These are phyloP conservation scores for Lentinus tigrinus DNA, from an alignment of 768 basidiomycete genomes.

Conservation along the genomic window DNA sequence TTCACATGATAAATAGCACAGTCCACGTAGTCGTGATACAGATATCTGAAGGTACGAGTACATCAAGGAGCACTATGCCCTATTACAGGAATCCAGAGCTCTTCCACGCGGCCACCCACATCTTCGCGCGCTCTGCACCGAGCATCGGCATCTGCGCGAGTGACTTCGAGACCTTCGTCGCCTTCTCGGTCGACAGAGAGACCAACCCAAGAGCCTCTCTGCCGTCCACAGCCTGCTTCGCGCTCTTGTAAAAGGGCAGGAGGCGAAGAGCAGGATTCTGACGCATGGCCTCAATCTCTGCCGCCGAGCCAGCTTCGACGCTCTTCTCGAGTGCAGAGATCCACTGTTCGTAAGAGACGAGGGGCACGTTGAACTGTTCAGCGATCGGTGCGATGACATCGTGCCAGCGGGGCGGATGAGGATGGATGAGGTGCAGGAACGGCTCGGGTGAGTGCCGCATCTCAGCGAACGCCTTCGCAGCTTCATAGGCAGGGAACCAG, in stretches of 20 bases:
- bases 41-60: too few relatives aligned
- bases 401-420: slow-evolving; percentile 35
- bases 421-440: slow-evolving; percentile 41
- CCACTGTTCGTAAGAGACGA: slow-evolving; percentile 29
- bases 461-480: slow-evolving; percentile 24
- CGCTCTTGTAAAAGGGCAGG: slow-evolving; percentile 22
- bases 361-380: slow-evolving; percentile 18
- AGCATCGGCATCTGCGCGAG: slow-evolving; percentile 2
- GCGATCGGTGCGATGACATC: slow-evolving; percentile 8
- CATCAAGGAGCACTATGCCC: too few relatives aligned
- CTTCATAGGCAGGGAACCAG: slow-evolving; percentile 26
- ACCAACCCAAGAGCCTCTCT: slow-evolving; percentile 13
- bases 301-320: slow-evolving; percentile 3
- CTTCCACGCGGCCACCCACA: neutral
- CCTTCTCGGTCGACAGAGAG: slow-evolving; percentile 12
- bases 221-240: neutral
- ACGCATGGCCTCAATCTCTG: slow-evolving; percentile 12
- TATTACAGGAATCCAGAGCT: neutral
- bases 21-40: too few relatives aligned
- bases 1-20: too few relatives aligned
- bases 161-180: slow-evolving; percentile 5
- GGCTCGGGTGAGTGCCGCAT: slow-evolving; percentile 18
- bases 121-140: neutral
- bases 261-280: slow-evolving; percentile 29
- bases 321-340: slow-evolving; percentile 10